Percentiles rank a stretch among this genome's conserved stretches.
phyloP scores from a whole-genome alignment of 768 basidiomycete species.

The Tephrocybe sp. region DNA sequence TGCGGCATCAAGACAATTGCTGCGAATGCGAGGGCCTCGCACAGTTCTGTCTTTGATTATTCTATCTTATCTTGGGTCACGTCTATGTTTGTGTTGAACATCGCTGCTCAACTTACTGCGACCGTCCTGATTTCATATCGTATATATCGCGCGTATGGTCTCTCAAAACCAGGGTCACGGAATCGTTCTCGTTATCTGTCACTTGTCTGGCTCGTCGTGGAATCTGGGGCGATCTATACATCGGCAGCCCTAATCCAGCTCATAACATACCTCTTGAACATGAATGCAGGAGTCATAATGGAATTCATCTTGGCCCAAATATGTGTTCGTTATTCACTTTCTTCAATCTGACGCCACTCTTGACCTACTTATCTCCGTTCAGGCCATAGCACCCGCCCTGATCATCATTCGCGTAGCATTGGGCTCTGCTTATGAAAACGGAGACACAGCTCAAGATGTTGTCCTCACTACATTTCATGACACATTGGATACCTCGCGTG shows the following conservation, averaged over 20 bases:
- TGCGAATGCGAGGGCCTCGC: slow-evolving; percentile 17
- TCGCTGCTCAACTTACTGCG: slow-evolving; percentile 24
- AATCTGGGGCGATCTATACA: slow-evolving; percentile 25
- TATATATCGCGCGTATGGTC: slow-evolving; percentile 21
- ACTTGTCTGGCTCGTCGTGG: slow-evolving; percentile 23
- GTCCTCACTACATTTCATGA: slow-evolving; percentile 12
- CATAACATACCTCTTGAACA: slow-evolving; percentile 22
- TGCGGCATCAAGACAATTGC: slow-evolving; percentile 26
- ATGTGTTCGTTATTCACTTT: slow-evolving; percentile 17
- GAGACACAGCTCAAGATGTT: slow-evolving; percentile 10
- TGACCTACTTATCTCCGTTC: background rate
- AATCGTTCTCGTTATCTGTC: slow-evolving; percentile 19
- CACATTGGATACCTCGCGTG: background rate
- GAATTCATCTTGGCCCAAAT: slow-evolving; percentile 25
- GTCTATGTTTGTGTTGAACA: slow-evolving; percentile 25
- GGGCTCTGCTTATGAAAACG: slow-evolving; percentile 20
- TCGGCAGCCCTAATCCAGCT: slow-evolving; percentile 24
- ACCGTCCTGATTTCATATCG: slow-evolving; percentile 22
- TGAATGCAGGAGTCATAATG: slow-evolving; percentile 28
- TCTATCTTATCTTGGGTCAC: slow-evolving; percentile 26
- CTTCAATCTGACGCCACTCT: background rate
- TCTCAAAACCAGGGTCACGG: background rate
- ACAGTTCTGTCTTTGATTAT: slow-evolving; percentile 25
- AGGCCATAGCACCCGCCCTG: slow-evolving; percentile 19
- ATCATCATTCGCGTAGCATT: slow-evolving; percentile 25